A percentile compares a stretch with the other conserved stretches of the same genome.
These are phyloP conservation scores for Eimeria brunetti DNA, from an alignment of 169 alveolate genomes.

Conservation along the genomic window DNA sequence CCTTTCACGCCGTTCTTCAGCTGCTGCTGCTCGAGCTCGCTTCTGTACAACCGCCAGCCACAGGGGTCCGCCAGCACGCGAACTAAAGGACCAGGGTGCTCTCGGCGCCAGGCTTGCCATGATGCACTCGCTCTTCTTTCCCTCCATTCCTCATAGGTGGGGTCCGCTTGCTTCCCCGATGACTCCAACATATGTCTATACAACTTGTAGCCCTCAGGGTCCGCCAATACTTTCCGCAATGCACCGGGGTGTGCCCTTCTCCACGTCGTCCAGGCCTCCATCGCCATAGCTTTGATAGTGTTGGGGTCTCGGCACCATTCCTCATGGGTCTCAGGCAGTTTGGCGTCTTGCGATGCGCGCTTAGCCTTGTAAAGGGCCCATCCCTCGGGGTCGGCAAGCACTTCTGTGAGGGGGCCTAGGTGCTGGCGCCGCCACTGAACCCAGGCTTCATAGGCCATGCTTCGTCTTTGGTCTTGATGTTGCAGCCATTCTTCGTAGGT, in stretches of 20 bases:
- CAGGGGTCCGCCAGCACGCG: conserved; percentile 67
- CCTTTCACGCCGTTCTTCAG: conserved; percentile 60
- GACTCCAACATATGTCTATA: conserved; percentile 65
- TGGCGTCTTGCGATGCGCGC: conserved; percentile 53
- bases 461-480: conserved; percentile 62
- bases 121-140: conserved; percentile 38
- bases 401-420: conserved; percentile 70
- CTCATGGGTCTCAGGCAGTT: conserved; percentile 70
- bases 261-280: conserved; percentile 79
- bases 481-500: conserved; percentile 74
- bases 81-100: conserved; percentile 70
- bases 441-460: conserved; percentile 55
- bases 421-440: conserved; percentile 75
- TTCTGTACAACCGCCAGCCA: conserved; percentile 77
- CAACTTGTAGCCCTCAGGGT: conserved; percentile 71
- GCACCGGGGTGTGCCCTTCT: conserved; percentile 68
- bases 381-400: conserved; percentile 78
- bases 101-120: conserved; percentile 77
- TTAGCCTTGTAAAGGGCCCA: conserved; percentile 72
- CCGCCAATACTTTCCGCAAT: conserved; percentile 70
- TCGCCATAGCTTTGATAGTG: conserved; percentile 68
- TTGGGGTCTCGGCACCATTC: conserved; percentile 74
- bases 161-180: conserved; percentile 57
- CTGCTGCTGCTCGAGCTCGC: conserved; percentile 54
- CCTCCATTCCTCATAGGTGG: conserved; percentile 69